A percentile compares a stretch with the other conserved stretches of the same genome.
These are phyloP conservation scores for Mycosphaerella sp. DNA, from an alignment of 2,329 filamentous ascomycete species.

Conservation along the genomic window DNA sequence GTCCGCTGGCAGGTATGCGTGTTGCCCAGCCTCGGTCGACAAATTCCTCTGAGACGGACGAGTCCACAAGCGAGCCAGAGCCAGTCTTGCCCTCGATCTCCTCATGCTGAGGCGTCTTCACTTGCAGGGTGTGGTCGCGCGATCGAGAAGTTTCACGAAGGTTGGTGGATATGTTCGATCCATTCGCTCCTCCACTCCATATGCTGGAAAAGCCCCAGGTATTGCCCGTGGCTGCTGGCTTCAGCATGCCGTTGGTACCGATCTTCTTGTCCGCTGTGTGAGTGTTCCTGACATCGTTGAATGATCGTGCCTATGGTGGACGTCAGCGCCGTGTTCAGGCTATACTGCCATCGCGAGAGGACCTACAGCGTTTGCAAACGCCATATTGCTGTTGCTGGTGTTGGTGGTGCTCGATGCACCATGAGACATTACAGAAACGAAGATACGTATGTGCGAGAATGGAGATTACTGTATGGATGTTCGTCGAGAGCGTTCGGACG, in stretches of 20 bases:
- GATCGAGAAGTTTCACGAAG: constrained; percentile 24
- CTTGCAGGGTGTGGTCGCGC: constrained; percentile 21
- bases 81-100: constrained; percentile 54
- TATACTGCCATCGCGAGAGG: not conserved
- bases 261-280: constrained; percentile 18
- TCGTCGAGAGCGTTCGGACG: constrained; percentile 16
- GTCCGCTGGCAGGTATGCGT: constrained; percentile 14
- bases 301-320: constrained; percentile 24
- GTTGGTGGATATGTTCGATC: constrained; percentile 18
- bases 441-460: constrained; percentile 28
- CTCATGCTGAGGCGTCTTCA: constrained; percentile 26
- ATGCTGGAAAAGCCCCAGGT: constrained; percentile 23
- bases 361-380: constrained; percentile 21
- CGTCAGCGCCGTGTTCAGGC: constrained; percentile 6
- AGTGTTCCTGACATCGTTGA: constrained; percentile 15
- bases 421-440: constrained; percentile 26
- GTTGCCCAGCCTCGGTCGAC: constrained; percentile 42
- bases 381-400: constrained; percentile 15
- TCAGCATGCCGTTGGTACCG: constrained; percentile 16
- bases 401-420: constrained; percentile 20
- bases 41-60: constrained; percentile 64
- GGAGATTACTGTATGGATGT: constrained; percentile 21
- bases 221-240: constrained; percentile 9
- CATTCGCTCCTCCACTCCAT: constrained; percentile 26
- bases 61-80: constrained; percentile 61